Conservation (phyloP, 1,284 basidiomycete species). For the Hymenochaete sp. region DNA sequence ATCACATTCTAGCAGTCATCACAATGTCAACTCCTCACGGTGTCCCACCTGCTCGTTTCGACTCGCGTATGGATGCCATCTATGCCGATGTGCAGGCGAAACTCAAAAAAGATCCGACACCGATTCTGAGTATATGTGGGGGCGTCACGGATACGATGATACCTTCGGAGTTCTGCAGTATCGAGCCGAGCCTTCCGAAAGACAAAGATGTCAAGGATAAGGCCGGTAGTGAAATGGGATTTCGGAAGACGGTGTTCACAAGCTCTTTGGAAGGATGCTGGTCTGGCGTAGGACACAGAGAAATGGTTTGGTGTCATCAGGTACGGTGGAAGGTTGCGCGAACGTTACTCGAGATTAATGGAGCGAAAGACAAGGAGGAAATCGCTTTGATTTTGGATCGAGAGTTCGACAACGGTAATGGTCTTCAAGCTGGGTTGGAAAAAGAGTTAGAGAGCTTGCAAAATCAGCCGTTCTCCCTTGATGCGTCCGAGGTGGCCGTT, state of each 20-base stretch:
- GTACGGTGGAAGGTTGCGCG: slow-evolving; percentile 84
- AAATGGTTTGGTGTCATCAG: slow-evolving; percentile 99
- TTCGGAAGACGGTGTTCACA: slow-evolving; percentile 75
- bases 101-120: slow-evolving; percentile 38
- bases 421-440: slow-evolving; percentile 20
- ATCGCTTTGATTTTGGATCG: slow-evolving; percentile 28
- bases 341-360: slow-evolving; percentile 62
- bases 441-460: neutral
- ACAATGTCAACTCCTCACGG: slow-evolving; percentile 94
- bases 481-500: slow-evolving; percentile 24
- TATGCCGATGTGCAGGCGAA: slow-evolving; percentile 42
- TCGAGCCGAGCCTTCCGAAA: slow-evolving; percentile 30
- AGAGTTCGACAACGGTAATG: slow-evolving; percentile 65
- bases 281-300: slow-evolving; percentile 93
- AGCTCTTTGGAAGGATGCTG: slow-evolving; percentile 83
- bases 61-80: slow-evolving; percentile 67
- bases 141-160: slow-evolving; percentile 91
- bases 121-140: slow-evolving; percentile 84
- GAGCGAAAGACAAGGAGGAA: slow-evolving; percentile 22
- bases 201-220: no score
- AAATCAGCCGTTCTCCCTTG: slow-evolving; percentile 5
- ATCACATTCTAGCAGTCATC: slow-evolving; percentile 67
- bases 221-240: slow-evolving; percentile 22
- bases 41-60: slow-evolving; percentile 83
- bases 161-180: slow-evolving; percentile 81